Percentiles rank a stretch among this genome's conserved stretches.
phyloP scores from a whole-genome alignment of 768 basidiomycete genomes.

The Tephrocybe sp. region DNA sequence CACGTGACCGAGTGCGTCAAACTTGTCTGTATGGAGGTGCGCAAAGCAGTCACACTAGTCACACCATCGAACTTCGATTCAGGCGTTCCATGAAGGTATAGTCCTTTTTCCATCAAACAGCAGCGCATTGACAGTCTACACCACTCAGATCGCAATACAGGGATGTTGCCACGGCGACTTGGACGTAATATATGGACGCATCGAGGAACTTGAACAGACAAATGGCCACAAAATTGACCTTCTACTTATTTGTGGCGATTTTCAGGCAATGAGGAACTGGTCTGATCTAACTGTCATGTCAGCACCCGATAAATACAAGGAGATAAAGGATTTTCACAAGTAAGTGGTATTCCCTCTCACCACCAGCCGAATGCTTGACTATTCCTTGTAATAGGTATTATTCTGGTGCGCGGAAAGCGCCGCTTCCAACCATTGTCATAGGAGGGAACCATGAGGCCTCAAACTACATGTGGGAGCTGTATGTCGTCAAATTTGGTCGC shows the following conservation, averaged over 20 bases:
- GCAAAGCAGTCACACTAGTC: too few relatives aligned
- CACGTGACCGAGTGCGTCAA: too few relatives aligned
- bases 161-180: conserved; percentile 96
- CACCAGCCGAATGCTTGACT: background rate
- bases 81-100: too few relatives aligned
- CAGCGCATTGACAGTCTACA: background rate
- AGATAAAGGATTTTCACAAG: conserved; percentile 84
- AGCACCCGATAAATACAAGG: conserved; percentile 85
- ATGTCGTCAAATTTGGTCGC: conserved; percentile 28
- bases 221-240: conserved; percentile 76
- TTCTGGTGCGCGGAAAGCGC: conserved; percentile 76
- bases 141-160: conserved; percentile 85
- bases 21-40: too few relatives aligned
- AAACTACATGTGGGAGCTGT: conserved; percentile 97
- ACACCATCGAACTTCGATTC: too few relatives aligned
- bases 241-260: conserved; percentile 94
- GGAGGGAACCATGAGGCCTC: conserved; percentile 98
- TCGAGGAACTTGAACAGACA: conserved; percentile 58
- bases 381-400: conserved; percentile 65
- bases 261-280: conserved; percentile 87
- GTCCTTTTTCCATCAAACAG: too few relatives aligned
- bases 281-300: conserved; percentile 89
- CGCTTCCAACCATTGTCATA: conserved; percentile 88
- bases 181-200: conserved; percentile 80
- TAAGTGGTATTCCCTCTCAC: conserved; percentile 29